A percentile compares a stretch with the other conserved stretches of the same genome.
These are phyloP conservation scores for Naganishia sp. DNA, from an alignment of 1,284 basidiomycete genomes.

Conservation along the genomic window DNA sequence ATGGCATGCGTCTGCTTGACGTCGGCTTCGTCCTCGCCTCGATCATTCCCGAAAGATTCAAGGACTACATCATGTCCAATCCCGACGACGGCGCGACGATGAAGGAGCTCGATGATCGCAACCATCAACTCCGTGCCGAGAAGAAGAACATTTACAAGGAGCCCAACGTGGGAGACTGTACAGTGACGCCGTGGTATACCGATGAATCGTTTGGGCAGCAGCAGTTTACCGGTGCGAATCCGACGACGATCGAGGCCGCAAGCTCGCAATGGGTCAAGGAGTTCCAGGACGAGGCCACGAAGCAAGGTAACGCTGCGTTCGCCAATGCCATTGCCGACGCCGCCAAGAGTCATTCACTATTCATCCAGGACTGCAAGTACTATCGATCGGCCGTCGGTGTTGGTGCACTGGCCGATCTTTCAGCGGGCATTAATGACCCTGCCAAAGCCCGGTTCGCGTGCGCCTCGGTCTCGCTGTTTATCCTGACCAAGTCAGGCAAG, in stretches of 20 bases:
- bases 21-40: slow-evolving; percentile 4
- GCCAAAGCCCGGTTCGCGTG: slow-evolving; percentile 9
- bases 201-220: slow-evolving; percentile 33
- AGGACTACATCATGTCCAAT: not conserved
- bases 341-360: slow-evolving; percentile 1
- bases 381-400: slow-evolving; percentile 24
- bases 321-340: not conserved
- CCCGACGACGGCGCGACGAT: slow-evolving; percentile 5
- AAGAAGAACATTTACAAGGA: slow-evolving; percentile 17
- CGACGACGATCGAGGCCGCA: slow-evolving; percentile 27
- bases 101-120: not conserved
- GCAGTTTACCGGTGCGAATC: slow-evolving; percentile 29
- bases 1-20: slow-evolving; percentile 11
- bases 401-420: not conserved
- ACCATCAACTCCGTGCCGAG: not conserved
- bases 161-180: slow-evolving; percentile 25
- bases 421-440: slow-evolving; percentile 1
- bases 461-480: slow-evolving; percentile 27
- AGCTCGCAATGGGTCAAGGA: slow-evolving; percentile 7
- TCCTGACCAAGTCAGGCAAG: slow-evolving; percentile 7
- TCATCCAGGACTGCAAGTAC: slow-evolving; percentile 32
- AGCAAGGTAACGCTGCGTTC: not conserved
- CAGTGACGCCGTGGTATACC: slow-evolving; percentile 28
- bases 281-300: slow-evolving; percentile 21
- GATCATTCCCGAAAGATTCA: slow-evolving; percentile 6